Evolutionary conservation across 2,329 filamentous ascomycete species (phyloP).

Genomic region (Hymenoscyphus infarciens): DNA sequence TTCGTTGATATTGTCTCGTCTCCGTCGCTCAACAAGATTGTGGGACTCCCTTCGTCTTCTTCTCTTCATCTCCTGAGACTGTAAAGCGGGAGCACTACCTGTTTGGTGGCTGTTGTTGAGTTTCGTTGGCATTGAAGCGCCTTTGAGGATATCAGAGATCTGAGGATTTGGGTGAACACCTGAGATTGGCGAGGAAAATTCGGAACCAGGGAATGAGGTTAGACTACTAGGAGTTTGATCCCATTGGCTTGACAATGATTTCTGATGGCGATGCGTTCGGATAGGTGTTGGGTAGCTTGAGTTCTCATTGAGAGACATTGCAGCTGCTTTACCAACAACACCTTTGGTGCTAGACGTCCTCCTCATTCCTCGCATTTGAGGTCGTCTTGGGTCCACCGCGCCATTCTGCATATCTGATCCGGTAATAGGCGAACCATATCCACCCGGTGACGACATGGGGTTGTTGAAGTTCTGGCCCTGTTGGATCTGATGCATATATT

Average conservation of each 20-base stretch:
- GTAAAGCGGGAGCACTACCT: constrained; percentile 41
- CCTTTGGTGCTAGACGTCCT: constrained; percentile 72
- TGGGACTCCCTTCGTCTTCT: constrained; percentile 90
- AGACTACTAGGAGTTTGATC: constrained; percentile 81
- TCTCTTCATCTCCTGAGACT: constrained; percentile 90
- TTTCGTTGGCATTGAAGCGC: constrained; percentile 87
- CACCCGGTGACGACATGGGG: constrained; percentile 51
- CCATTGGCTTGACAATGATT: constrained; percentile 85
- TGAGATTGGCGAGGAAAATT: constrained; percentile 78
- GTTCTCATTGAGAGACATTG: constrained; percentile 60
- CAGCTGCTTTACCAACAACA: constrained; percentile 82
- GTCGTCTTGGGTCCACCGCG: constrained; percentile 47
- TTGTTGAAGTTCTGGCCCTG: constrained; percentile 50
- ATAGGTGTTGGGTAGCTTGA: constrained; percentile 73
- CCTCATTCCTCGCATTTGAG: constrained; percentile 57
- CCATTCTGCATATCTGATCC: constrained; percentile 46
- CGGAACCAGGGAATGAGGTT: constrained; percentile 83
- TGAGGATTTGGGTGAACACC: constrained; percentile 64
- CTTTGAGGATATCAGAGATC: constrained; percentile 85
- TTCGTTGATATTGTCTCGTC: constrained; percentile 98
- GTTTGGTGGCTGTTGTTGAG: constrained; percentile 48
- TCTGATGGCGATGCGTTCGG: constrained; percentile 68
- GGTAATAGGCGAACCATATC: constrained; percentile 49
- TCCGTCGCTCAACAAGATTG: constrained; percentile 90
- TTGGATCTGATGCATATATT: constrained; percentile 68